These are phyloP conservation scores for Epichloe typhina DNA, from an alignment of 2,329 filamentous ascomycete genomes.

Conservation along the genomic window DNA sequence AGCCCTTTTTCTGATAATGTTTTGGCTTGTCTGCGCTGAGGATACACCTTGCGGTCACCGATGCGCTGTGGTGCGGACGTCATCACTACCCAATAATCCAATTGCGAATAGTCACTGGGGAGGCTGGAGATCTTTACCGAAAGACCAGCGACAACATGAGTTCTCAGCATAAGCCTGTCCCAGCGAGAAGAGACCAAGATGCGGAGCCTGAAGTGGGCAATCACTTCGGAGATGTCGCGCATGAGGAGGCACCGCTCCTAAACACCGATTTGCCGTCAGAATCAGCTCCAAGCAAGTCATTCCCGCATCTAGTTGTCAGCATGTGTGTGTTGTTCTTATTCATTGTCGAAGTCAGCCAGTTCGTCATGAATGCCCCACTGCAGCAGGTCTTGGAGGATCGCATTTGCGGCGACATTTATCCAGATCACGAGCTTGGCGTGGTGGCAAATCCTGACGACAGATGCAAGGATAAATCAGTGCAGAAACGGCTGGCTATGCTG, in stretches of 20 bases:
- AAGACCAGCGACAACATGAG: not conserved
- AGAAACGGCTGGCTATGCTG: slow-evolving; percentile 37
- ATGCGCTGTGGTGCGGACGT: not conserved
- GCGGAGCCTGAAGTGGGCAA: not conserved
- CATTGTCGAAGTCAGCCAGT: slow-evolving; percentile 28
- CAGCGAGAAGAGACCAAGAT: not conserved
- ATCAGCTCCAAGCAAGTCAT: slow-evolving; percentile 12
- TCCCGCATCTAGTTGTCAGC: slow-evolving; percentile 17
- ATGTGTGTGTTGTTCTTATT: slow-evolving; percentile 27
- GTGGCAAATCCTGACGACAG: slow-evolving; percentile 22
- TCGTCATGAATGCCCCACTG: slow-evolving; percentile 26
- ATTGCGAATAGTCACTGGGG: not conserved
- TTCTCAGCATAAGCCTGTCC: not conserved
- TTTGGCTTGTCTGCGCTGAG: too few species aligned
- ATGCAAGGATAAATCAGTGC: slow-evolving; percentile 37
- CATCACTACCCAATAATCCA: not conserved
- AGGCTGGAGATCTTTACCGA: not conserved
- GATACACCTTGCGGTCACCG: too few species aligned
- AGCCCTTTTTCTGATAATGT: too few species aligned
- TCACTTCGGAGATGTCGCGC: not conserved
- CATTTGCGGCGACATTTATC: slow-evolving; percentile 36
- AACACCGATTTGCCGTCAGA: slow-evolving; percentile 8
- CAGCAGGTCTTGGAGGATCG: slow-evolving; percentile 40
- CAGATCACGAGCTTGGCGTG: slow-evolving; percentile 21
- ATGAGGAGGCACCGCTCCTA: slow-evolving; percentile 5